Base-by-base conservation (phyloP, 1,284 basidiomycete genomes). In the Grifola frondosa region DNA sequence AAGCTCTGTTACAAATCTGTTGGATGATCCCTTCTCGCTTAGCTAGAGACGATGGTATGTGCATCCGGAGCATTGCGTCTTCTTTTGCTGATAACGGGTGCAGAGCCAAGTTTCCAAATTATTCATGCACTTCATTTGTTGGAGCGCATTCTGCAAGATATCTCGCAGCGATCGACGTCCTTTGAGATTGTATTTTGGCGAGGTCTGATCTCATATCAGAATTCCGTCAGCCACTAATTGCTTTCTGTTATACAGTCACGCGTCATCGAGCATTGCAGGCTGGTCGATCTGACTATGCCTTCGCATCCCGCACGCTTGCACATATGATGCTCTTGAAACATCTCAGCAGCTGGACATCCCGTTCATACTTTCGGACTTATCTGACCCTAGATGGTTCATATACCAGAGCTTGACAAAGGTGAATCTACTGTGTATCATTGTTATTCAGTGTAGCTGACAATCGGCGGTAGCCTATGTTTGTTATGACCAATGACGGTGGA, bases 141-240 rank as follows among this genome's bases (percentile, higher is more conserved):
- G 24, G 84, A 87, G 55, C 59, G 65, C 20, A 60, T 70, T 3
- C 54, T 87, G 1, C 42, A 67, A 4, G 69, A 81, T 29, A 74
- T 83, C 46, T 59, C 64, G 9, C 67, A 61, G 21, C 71, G 82
- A 8, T 67, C 67, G 1, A 75, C 77, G 0, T 69, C 70, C n/a
- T 83, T 84, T 44, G 80, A 84, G 24, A 63, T 87, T 21, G 76
- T 79, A 5, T 85, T 86, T 56, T 86, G 74, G 67, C 60, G 77
- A 42, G 68, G 84, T 80, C 40, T 30, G 69, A 55, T 19, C 13
- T 8, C 15, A 29, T 30, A 20, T 6, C n/a, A 10, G 11, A 23
- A 25, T 25, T 29, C 5, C 7, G 11, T 35, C 3, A 21, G 37
- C 45, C 3, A 39, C 23, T 4, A 2, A n/a, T 13, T 30, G 10